Conservation (phyloP, 129 eudicot genomes). For the Lactuca sativa region DNA sequence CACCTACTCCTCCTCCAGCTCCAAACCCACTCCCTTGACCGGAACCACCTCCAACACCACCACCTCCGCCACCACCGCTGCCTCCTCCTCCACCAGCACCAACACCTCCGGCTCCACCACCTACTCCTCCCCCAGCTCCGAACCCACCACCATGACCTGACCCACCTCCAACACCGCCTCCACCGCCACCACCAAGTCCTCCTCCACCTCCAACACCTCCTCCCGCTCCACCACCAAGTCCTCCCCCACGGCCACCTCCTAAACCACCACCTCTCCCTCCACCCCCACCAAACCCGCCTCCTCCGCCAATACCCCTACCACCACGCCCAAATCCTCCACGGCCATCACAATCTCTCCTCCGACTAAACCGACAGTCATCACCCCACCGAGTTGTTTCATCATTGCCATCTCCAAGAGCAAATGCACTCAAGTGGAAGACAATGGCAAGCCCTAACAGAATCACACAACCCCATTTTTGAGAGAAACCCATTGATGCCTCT, state of each 20-base stretch:
- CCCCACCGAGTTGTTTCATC: conserved; percentile 38
- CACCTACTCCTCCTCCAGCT: conserved; percentile 45
- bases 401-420: conserved; percentile 32
- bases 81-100: conserved; percentile 12
- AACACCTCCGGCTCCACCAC: conserved; percentile 14
- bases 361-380: conserved; percentile 43
- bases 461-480: conserved; percentile 43
- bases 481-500: conserved; percentile 28
- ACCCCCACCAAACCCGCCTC: conserved; percentile 25
- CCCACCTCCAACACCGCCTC: conserved; percentile 15
- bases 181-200: conserved; percentile 34
- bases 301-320: conserved; percentile 18
- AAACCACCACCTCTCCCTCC: conserved; percentile 30
- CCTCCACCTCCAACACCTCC: conserved; percentile 39
- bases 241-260: conserved; percentile 18
- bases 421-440: conserved; percentile 48
- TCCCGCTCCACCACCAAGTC: conserved; percentile 35
- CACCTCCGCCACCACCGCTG: not conserved
- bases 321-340: conserved; percentile 33
- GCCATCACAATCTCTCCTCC: conserved; percentile 43
- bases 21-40: conserved; percentile 39
- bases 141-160: conserved; percentile 9
- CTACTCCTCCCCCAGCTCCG: conserved; percentile 18
- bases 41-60: conserved; percentile 26
- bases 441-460: conserved; percentile 34